phyloP scores from a whole-genome alignment of 768 basidiomycete genomes.

The Tulasnella calospora region DNA sequence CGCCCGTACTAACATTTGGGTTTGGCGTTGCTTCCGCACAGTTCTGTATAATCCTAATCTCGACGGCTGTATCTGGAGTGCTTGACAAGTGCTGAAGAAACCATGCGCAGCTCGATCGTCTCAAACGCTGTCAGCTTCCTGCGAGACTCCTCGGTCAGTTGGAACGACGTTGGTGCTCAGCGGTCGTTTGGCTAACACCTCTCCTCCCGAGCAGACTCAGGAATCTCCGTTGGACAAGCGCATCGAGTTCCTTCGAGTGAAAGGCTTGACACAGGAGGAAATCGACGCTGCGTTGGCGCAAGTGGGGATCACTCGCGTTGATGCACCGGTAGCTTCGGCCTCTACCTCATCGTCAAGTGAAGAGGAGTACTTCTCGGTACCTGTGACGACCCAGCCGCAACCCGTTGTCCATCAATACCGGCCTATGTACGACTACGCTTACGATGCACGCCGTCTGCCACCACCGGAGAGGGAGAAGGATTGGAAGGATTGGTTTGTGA shows the following conservation, averaged over 20 bases:
- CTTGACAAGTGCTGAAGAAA: no score
- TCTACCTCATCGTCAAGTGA: slow-evolving; percentile 13
- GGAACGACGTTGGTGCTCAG: not conserved
- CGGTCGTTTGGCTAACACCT: slow-evolving; percentile 24
- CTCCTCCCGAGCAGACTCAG: slow-evolving; percentile 50
- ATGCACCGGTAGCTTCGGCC: slow-evolving; percentile 16
- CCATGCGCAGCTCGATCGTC: slow-evolving; percentile 42
- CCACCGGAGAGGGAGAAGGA: slow-evolving; percentile 61
- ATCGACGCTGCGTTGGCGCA: slow-evolving; percentile 80
- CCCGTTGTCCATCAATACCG: slow-evolving; percentile 30
- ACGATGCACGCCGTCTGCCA: slow-evolving; percentile 35
- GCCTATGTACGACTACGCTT: slow-evolving; percentile 44
- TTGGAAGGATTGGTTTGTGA: slow-evolving; percentile 96
- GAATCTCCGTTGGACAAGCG: slow-evolving; percentile 75
- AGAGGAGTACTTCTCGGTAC: slow-evolving; percentile 11
- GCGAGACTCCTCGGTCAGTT: slow-evolving; percentile 68
- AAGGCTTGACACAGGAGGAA: slow-evolving; percentile 77
- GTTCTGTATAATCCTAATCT: no score
- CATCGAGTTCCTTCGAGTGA: slow-evolving; percentile 91
- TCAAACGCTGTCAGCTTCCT: slow-evolving; percentile 81
- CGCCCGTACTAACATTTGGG: no score
- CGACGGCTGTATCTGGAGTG: no score
- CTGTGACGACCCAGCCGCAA: slow-evolving; percentile 30
- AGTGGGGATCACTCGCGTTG: slow-evolving; percentile 40
- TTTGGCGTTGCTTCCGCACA: no score